Evolutionary conservation across 2,329 filamentous ascomycete genomes (phyloP).

Genomic region (Chaetomiaceae sp.): DNA sequence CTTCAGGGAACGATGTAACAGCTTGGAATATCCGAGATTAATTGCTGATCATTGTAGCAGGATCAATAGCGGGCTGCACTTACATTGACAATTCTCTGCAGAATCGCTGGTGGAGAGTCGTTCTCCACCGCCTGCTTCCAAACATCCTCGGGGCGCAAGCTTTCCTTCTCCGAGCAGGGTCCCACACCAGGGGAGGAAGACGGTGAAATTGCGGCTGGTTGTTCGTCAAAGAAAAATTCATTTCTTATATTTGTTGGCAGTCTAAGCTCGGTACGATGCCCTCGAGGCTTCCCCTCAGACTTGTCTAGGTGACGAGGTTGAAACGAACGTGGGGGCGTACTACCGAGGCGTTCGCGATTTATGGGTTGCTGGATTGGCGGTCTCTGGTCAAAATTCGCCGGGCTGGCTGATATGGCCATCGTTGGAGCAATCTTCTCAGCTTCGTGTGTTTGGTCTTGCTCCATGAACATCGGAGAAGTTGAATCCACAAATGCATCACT

Average conservation of each 20-base stretch:
- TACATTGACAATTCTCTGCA: slow-evolving; percentile 19
- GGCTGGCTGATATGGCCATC: neutral
- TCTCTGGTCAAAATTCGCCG: neutral
- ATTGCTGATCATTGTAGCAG: neutral
- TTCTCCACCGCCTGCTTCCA: slow-evolving; percentile 17
- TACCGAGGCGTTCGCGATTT: neutral
- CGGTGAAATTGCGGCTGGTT: neutral
- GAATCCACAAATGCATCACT: neutral
- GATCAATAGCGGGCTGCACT: neutral
- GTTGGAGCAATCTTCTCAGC: neutral
- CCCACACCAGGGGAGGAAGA: neutral
- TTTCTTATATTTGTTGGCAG: neutral
- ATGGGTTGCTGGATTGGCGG: neutral
- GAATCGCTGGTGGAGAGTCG: slow-evolving; percentile 10
- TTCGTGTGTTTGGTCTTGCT: neutral
- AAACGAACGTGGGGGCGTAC: neutral
- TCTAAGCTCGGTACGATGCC: neutral
- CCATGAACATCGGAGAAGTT: slow-evolving; percentile 9
- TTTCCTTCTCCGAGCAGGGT: neutral
- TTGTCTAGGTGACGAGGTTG: neutral
- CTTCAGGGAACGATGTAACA: slow-evolving; percentile 23
- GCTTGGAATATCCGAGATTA: slow-evolving; percentile 3
- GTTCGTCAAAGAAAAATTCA: slow-evolving; percentile 1
- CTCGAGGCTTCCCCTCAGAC: too few species aligned
- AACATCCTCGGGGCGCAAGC: neutral